Percentiles rank a stretch among this genome's conserved stretches.
These are phyloP conservation scores for Cercophora sp. DNA, from an alignment of 495 filamentous ascomycete species.

Conservation along the genomic window DNA sequence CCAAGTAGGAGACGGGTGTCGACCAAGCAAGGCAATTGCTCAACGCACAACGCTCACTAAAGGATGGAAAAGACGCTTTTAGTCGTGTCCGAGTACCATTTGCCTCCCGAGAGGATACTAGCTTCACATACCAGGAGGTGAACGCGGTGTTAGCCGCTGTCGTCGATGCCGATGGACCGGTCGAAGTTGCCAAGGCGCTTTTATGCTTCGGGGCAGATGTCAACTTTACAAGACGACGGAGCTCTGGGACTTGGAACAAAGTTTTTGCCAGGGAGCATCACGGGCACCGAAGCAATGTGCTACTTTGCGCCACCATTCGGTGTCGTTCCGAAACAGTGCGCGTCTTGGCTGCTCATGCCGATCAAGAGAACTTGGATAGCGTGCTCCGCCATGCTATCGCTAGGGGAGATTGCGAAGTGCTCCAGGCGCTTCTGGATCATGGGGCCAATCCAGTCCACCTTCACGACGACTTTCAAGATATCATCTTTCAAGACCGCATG, in stretches of 20 bases:
- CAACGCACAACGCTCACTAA: slow-evolving; percentile 19
- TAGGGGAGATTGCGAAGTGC: slow-evolving; percentile 20
- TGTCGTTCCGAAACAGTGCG: slow-evolving; percentile 26
- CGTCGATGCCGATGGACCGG: slow-evolving; percentile 23
- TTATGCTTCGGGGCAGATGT: slow-evolving; percentile 29
- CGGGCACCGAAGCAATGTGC: slow-evolving; percentile 23
- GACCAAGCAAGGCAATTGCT: slow-evolving; percentile 26
- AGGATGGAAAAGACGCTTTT: slow-evolving; percentile 15
- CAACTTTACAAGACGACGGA: slow-evolving; percentile 25
- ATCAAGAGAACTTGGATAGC: slow-evolving; percentile 29
- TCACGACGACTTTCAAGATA: slow-evolving; percentile 30
- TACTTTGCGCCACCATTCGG: slow-evolving; percentile 23
- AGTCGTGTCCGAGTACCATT: slow-evolving; percentile 18
- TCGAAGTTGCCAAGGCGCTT: slow-evolving; percentile 26
- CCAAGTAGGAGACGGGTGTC: slow-evolving; percentile 20
- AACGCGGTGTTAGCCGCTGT: slow-evolving; percentile 28
- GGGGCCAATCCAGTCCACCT: slow-evolving; percentile 25
- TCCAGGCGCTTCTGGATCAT: slow-evolving; percentile 25
- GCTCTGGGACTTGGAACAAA: slow-evolving; percentile 20
- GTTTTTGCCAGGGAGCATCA: slow-evolving; percentile 16
- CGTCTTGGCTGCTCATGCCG: slow-evolving; percentile 23
- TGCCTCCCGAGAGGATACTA: slow-evolving; percentile 12
- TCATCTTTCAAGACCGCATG: slow-evolving; percentile 18
- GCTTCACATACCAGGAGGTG: slow-evolving; percentile 25
- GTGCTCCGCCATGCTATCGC: slow-evolving; percentile 28